Evolutionary conservation across 1,139 yeast species (phyloP).

Genomic region (Lodderomyces orthopsilosis): DNA sequence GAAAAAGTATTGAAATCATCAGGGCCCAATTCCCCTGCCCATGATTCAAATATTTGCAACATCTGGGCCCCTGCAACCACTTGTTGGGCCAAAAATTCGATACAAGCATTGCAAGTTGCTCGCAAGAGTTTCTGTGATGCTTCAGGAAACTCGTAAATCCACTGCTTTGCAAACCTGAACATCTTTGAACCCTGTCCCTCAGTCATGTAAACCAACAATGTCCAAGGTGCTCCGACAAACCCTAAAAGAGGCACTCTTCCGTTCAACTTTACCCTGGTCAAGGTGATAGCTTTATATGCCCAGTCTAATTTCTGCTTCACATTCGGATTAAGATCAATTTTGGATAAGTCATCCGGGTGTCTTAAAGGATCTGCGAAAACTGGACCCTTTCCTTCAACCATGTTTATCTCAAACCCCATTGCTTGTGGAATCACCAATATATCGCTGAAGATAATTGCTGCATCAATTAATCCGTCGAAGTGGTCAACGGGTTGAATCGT

Average conservation of each 20-base stretch:
- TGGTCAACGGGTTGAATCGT: constrained; percentile 95
- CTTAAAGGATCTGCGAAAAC: constrained; percentile 87
- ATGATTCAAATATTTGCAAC: constrained; percentile 92
- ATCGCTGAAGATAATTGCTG: constrained; percentile 95
- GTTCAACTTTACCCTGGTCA: constrained; percentile 75
- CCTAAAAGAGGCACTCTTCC: constrained; percentile 95
- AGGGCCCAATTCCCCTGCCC: constrained; percentile 98
- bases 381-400: constrained; percentile 96
- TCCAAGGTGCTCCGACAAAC: constrained; percentile 98
- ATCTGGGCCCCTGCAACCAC: constrained; percentile 98
- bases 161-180: constrained; percentile 86
- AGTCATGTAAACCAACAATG: constrained; percentile 91
- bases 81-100: constrained; percentile 91
- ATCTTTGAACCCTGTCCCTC: constrained; percentile 96
- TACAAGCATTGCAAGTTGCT: constrained; percentile 81
- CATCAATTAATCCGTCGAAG: constrained; percentile 85
- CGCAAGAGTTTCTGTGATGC: constrained; percentile 70
- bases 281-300: constrained; percentile 90
- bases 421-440: constrained; percentile 97
- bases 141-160: constrained; percentile 81
- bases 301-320: constrained; percentile 78
- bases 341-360: constrained; percentile 60
- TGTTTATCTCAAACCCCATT: constrained; percentile 92
- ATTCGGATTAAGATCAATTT: constrained; percentile 62
- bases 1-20: constrained; percentile 84